Evolutionary conservation across 2,329 filamentous ascomycete genomes (phyloP), one percentile per base, ranked within the genome.

Genomic region (Colletotrichum tofieldiae): DNA sequence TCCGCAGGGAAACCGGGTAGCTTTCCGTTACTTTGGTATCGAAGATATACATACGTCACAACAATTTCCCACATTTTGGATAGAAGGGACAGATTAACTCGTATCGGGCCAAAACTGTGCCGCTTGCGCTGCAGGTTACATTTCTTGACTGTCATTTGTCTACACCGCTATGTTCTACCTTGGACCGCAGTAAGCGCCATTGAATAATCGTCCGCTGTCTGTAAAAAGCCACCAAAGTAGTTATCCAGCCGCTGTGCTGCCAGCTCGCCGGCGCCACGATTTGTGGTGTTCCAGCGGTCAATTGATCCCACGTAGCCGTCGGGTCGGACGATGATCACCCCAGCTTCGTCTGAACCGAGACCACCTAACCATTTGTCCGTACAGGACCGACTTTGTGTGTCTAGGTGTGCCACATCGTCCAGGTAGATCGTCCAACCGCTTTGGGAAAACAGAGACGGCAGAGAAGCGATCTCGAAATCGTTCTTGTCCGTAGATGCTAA

Each of bases 371-470:
- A 77, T 6, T 77, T 77, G 6, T 77, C 60, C n/a, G 89, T 92
- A 79, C 90, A 92, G 39, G 84, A 79, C 39, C 82, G 77, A 35
- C 84, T 84, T 26, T 85, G 84, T 4, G 86, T 88, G 66, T 90
- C 87, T 65, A 85, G 87, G 74, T 88, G 86, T 35, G 86, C 84
- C 20, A 90, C 81, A 77, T 93, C 86, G 77, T 94, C 93, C 0
- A 93, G 84, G 77, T 94, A 94, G 70, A 94, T 86, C 0, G 91
- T 93, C 91, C 92, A 94, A 37, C 87, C 86, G 78, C 90, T 92
- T 61, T 89, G 86, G 74, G 91, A 87, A 45, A 94, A 79, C n/a
- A 91, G 78, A 0, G 83, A 78, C 0, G 92, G 92, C n/a, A 94
- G 82, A 75, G 93, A 88, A 1, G 86, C 85, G 35, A 94, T 86